A percentile compares a stretch with the other conserved stretches of the same genome.
phyloP scores from a whole-genome alignment of 495 filamentous ascomycete genomes.

The Cetradonia linearis region DNA sequence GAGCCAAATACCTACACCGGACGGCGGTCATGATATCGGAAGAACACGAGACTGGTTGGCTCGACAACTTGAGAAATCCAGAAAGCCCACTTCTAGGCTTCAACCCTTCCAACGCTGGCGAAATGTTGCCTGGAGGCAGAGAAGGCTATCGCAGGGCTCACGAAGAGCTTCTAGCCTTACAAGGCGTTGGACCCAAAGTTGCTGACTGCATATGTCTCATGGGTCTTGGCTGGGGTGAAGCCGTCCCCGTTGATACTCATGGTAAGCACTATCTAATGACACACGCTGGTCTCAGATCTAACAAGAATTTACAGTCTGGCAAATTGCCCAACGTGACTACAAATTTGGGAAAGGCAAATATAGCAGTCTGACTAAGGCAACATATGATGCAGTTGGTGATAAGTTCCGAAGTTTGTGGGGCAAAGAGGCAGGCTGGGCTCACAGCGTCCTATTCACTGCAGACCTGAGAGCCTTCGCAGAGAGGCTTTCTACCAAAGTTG shows the following conservation, averaged over 20 bases:
- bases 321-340: slow-evolving; percentile 94
- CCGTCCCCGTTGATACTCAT: slow-evolving; percentile 94
- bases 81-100: slow-evolving; percentile 52
- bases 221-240: slow-evolving; percentile 93
- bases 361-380: slow-evolving; percentile 76
- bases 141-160: slow-evolving; percentile 73
- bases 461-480: slow-evolving; percentile 75
- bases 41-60: slow-evolving; percentile 61
- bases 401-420: slow-evolving; percentile 90
- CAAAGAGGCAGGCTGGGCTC: slow-evolving; percentile 90
- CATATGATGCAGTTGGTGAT: slow-evolving; percentile 81
- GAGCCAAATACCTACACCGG: slow-evolving; percentile 80
- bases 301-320: slow-evolving; percentile 57
- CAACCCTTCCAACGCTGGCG: slow-evolving; percentile 35
- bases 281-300: slow-evolving; percentile 1
- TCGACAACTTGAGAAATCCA: slow-evolving; percentile 64
- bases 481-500: slow-evolving; percentile 39
- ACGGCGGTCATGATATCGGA: slow-evolving; percentile 67
- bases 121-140: slow-evolving; percentile 48
- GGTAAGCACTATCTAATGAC: slow-evolving; percentile 32
- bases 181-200: slow-evolving; percentile 93
- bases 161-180: slow-evolving; percentile 61
- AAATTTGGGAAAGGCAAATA: slow-evolving; percentile 76
- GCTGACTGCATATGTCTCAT: slow-evolving; percentile 94
- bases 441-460: slow-evolving; percentile 92